Percentiles rank a stretch among this genome's conserved stretches.
Evolutionary conservation across 2,329 filamentous ascomycete species (phyloP).

Genomic region (Claviceps arundinis): DNA sequence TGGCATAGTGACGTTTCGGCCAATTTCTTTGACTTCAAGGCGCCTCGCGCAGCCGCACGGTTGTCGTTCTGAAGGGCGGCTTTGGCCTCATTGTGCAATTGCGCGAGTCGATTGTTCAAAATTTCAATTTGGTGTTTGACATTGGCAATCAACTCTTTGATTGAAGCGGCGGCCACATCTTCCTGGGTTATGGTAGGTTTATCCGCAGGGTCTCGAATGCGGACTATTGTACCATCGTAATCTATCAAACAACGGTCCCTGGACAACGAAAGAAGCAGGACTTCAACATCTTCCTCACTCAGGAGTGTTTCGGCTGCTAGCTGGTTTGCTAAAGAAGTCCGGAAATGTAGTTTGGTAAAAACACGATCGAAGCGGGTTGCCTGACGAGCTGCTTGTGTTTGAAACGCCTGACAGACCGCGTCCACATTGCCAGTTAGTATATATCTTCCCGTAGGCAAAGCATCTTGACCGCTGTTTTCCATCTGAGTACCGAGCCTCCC

Average conservation of each 20-base stretch:
- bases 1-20: conserved; percentile 61
- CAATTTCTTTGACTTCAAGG: conserved; percentile 70
- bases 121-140: conserved; percentile 59
- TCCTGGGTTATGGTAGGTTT: conserved; percentile 51
- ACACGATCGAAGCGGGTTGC: conserved; percentile 49
- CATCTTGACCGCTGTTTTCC: conserved; percentile 33
- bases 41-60: conserved; percentile 58
- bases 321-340: conserved; percentile 39
- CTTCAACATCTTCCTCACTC: conserved; percentile 51
- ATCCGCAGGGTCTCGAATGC: conserved; percentile 48
- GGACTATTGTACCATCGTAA: conserved; percentile 57
- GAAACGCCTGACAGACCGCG: conserved; percentile 41
- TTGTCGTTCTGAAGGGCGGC: conserved; percentile 62
- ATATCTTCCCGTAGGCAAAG: conserved; percentile 46
- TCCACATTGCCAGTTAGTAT: conserved; percentile 53
- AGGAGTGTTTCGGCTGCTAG: conserved; percentile 37
- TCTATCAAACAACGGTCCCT: conserved; percentile 49
- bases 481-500: conserved; percentile 52
- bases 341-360: conserved; percentile 54
- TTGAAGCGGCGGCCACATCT: conserved; percentile 68
- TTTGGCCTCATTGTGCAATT: conserved; percentile 51
- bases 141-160: conserved; percentile 65
- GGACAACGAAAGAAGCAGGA: conserved; percentile 56
- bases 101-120: conserved; percentile 52
- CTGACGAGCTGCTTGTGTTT: conserved; percentile 27